phyloP scores from a whole-genome alignment of 345 rosid species.

The Raphanus raphanistrum region DNA sequence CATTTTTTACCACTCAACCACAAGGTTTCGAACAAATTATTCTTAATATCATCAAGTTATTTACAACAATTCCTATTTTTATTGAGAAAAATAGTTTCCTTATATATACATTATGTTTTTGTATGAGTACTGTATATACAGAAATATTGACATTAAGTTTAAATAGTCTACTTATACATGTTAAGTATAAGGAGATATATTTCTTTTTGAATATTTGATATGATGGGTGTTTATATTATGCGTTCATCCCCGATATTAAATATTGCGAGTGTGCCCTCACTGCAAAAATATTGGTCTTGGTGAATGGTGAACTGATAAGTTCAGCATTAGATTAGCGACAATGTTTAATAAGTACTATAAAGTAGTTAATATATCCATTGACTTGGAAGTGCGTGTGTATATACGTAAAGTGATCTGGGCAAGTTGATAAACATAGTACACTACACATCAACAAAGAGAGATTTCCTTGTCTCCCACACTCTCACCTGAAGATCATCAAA shows the following conservation, averaged over 20 bases:
- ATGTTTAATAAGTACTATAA: background rate
- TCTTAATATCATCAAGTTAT: background rate
- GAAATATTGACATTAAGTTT: background rate
- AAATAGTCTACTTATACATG: too few species aligned
- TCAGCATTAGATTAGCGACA: background rate
- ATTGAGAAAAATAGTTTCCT: background rate
- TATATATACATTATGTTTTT: background rate
- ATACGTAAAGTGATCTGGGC: slow-evolving; percentile 30
- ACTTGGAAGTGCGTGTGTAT: slow-evolving; percentile 27
- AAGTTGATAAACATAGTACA: slow-evolving; percentile 43
- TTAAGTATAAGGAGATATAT: background rate
- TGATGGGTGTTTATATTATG: background rate
- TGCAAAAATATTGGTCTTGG: background rate
- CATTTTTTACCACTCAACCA: too few species aligned
- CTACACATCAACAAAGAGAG: slow-evolving; percentile 28
- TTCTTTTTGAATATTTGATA: background rate
- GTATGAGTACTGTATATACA: background rate
- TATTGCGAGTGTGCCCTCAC: background rate
- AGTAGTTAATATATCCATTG: slow-evolving; percentile 4
- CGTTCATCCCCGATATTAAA: background rate
- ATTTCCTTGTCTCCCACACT: slow-evolving; percentile 36
- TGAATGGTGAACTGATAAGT: background rate
- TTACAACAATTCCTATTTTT: background rate
- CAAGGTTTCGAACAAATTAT: background rate
- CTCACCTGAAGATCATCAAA: slow-evolving; percentile 41